Conservation (phyloP, 169 alveolate species). For the Plasmodium falciparum region DNA sequence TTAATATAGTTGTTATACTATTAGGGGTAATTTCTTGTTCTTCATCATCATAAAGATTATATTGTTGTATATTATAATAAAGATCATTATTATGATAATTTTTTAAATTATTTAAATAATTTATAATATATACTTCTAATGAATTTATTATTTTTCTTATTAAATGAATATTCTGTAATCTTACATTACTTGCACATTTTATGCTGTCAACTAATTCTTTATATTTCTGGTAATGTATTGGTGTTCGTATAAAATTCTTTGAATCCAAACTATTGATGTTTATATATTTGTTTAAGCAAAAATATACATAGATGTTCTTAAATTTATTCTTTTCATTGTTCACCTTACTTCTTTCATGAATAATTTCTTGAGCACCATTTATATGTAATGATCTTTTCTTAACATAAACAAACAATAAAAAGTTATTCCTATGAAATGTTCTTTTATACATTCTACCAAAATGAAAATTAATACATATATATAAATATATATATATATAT, state of each 20-base stretch:
- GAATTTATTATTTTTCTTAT: constrained; percentile 53
- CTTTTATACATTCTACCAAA: background rate
- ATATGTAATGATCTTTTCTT: constrained; percentile 10
- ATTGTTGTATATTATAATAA: background rate
- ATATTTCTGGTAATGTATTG: constrained; percentile 60
- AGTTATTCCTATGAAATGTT: background rate
- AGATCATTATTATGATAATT: background rate
- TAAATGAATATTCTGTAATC: constrained; percentile 64
- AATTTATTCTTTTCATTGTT: constrained; percentile 15
- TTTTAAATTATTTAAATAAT: constrained; percentile 42
- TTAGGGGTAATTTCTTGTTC: constrained; percentile 32
- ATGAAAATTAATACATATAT: background rate
- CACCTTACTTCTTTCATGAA: constrained; percentile 10
- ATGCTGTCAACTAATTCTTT: constrained; percentile 54
- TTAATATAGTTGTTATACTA: constrained; percentile 18
- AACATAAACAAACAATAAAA: constrained; percentile 9
- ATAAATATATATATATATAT: background rate
- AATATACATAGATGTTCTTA: constrained; percentile 53
- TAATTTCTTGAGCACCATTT: constrained; percentile 24
- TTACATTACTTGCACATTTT: constrained; percentile 56
- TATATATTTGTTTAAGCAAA: constrained; percentile 57
- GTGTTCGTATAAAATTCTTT: constrained; percentile 38
- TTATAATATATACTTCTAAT: constrained; percentile 43
- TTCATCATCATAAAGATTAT: constrained; percentile 1
- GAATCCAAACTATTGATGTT: constrained; percentile 61